phyloP scores from a whole-genome alignment of 1,284 basidiomycete species.

The Salmacisia buchloeana region DNA sequence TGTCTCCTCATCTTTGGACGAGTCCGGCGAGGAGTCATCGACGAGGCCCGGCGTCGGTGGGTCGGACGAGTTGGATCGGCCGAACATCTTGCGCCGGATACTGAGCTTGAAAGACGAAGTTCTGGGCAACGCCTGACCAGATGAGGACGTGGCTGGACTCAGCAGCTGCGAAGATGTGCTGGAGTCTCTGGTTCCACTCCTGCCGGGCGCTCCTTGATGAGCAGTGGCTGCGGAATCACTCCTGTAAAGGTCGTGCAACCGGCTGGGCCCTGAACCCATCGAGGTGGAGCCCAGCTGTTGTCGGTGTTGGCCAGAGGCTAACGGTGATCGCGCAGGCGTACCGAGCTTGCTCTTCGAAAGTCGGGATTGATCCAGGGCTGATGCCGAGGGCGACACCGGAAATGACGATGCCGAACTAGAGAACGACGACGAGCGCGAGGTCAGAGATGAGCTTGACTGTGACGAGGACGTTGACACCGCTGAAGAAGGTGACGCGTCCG shows the following conservation, averaged over 20 bases:
- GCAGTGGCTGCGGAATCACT: no score
- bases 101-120: neutral
- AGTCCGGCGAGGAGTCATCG: neutral
- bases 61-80: neutral
- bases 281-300: no score
- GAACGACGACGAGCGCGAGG: neutral
- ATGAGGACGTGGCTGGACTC: no score
- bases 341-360: neutral
- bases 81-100: neutral
- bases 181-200: no score
- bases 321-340: neutral
- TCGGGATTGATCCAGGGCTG: neutral
- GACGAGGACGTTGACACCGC: slow-evolving; percentile 1
- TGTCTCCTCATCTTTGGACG: neutral
- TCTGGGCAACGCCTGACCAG: no score
- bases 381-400: neutral
- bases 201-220: no score
- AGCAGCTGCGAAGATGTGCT: no score
- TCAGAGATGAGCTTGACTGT: neutral
- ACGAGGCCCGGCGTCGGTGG: neutral
- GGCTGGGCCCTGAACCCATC: no score
- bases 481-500: neutral
- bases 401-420: neutral
- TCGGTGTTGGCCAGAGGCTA: no score
- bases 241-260: no score